Evolutionary conservation across 768 basidiomycete genomes (phyloP).

Genomic region (Suillus brevipes): DNA sequence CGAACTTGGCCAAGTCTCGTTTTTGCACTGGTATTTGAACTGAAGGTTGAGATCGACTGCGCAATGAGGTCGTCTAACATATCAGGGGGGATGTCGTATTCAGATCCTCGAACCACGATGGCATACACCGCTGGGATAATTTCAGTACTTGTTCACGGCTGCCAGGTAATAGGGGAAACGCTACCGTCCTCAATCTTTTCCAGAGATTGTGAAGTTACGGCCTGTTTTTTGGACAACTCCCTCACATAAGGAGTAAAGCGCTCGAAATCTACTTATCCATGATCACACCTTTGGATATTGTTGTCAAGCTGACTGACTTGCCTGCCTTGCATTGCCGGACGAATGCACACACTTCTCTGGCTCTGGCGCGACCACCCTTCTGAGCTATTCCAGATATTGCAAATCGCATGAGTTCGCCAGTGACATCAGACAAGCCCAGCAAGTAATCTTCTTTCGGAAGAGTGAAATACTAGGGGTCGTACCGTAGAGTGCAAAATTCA

Average conservation of each 20-base stretch:
- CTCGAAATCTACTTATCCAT: conserved; percentile 65
- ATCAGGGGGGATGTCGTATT: conserved; percentile 68
- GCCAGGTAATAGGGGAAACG: conserved; percentile 17
- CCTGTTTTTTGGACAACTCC: conserved; percentile 84
- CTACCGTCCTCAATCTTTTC: conserved; percentile 93
- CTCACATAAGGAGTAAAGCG: conserved; percentile 65
- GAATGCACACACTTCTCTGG: conserved; percentile 64
- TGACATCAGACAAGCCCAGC: conserved; percentile 90
- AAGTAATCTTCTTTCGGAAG: conserved; percentile 83
- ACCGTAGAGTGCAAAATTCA: conserved; percentile 5
- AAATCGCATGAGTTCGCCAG: conserved; percentile 95
- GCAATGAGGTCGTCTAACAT: conserved; percentile 70
- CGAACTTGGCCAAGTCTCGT: conserved; percentile 18
- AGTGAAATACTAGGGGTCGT: conserved; percentile 62
- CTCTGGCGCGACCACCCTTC: conserved; percentile 63
- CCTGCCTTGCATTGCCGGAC: conserved; percentile 77
- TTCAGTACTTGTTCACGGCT: conserved; percentile 10
- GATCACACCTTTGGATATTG: conserved; percentile 1
- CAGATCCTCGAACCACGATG: conserved; percentile 68
- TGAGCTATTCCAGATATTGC: conserved; percentile 81
- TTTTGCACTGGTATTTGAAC: conserved; percentile 8
- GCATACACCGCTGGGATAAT: conserved; percentile 62
- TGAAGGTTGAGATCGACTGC: conserved; percentile 42
- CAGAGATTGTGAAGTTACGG: conserved; percentile 82
- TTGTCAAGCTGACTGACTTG: conserved; percentile 25